Evolutionary conservation across 805 yeast species (phyloP).

Genomic region (Yarrowia deformans): DNA sequence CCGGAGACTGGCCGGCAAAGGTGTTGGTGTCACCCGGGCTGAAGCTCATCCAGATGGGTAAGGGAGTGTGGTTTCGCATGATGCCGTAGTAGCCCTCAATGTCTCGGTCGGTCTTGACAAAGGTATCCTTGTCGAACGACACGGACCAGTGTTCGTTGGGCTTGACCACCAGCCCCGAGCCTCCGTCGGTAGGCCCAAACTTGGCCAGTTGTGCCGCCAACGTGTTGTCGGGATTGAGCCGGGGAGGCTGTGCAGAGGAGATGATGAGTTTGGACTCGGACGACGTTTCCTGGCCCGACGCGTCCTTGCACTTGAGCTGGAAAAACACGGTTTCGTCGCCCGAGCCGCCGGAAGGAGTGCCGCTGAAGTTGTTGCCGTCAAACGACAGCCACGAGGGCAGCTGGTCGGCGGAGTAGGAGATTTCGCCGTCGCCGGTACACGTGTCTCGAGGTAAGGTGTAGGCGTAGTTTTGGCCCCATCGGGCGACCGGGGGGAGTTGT

Average conservation of each 20-base stretch:
- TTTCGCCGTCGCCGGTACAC: slow-evolving; percentile 54
- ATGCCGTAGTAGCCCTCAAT: slow-evolving; percentile 80
- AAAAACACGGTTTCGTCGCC: slow-evolving; percentile 59
- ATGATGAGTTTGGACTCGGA: slow-evolving; percentile 67
- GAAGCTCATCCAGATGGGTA: slow-evolving; percentile 89
- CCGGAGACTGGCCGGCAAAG: slow-evolving; percentile 88
- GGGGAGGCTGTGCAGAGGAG: slow-evolving; percentile 63
- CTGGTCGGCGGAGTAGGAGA: slow-evolving; percentile 59
- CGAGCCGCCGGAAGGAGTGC: slow-evolving; percentile 59
- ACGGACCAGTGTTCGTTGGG: slow-evolving; percentile 75
- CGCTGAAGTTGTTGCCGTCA: slow-evolving; percentile 67
- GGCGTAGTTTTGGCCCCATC: slow-evolving; percentile 64
- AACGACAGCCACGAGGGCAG: slow-evolving; percentile 84
- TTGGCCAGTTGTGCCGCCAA: slow-evolving; percentile 62
- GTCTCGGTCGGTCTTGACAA: slow-evolving; percentile 57
- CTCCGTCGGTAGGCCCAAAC: slow-evolving; percentile 80
- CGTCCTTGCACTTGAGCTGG: slow-evolving; percentile 68
- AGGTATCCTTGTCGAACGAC: slow-evolving; percentile 67
- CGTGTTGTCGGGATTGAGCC: slow-evolving; percentile 54
- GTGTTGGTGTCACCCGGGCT: slow-evolving; percentile 59
- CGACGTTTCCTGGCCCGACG: slow-evolving; percentile 54
- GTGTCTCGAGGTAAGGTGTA: slow-evolving; percentile 78
- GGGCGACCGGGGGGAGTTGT: slow-evolving; percentile 89
- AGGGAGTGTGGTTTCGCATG: slow-evolving; percentile 80
- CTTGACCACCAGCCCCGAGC: slow-evolving; percentile 70